Base-by-base conservation (phyloP, 1,284 basidiomycete species). In the Lentinula novae-zelandiae region DNA sequence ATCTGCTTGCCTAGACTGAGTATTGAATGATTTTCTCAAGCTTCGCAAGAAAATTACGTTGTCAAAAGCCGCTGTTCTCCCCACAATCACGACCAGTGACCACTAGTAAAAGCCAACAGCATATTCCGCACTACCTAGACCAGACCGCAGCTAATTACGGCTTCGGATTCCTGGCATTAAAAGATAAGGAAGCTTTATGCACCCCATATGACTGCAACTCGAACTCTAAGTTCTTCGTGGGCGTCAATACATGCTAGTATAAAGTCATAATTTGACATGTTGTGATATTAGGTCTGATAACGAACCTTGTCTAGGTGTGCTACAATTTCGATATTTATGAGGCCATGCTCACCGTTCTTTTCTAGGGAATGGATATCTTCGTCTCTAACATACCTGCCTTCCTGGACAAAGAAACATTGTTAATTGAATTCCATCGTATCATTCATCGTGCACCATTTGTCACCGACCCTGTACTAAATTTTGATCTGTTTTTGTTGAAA, bases 341-440 rank as follows among this genome's bases (percentile, higher is more conserved):
- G 17, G 15, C 13, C 17, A 4, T 53, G 12, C 34, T 53, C 31
- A 53, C n/a, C 4, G 5, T 20, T n/a, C 20, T 38, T 20, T 4
- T 13, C 34, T 12, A 50, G 48, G 22, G 7, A 38, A 58, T 58
- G 57, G 48, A 58, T 34, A 51, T 58, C 46, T 58, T 50, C 17
- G 42, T 58, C 46, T 17, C 33, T 40, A 58, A 58, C 27, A 44
- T 58, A 9, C 57, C 57, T 27, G 2, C 15, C 5, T 9, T 3
- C 13, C 17, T 51, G 20, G 12, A 33, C 13, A 52, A 38, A 42
- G 17, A 17, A 13, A 22, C 39, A 22, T 17, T 58, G 17, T 8
- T 50, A 12, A 27, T 39, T 13, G 20, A 58, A 20, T 42, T 58
- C 20, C 48, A 50, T 50, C 46, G 39, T 38, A 58, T 58, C 46